Evolutionary conservation across 2,329 filamentous ascomycete species (phyloP).

Genomic region (Ramichloridium luteum): DNA sequence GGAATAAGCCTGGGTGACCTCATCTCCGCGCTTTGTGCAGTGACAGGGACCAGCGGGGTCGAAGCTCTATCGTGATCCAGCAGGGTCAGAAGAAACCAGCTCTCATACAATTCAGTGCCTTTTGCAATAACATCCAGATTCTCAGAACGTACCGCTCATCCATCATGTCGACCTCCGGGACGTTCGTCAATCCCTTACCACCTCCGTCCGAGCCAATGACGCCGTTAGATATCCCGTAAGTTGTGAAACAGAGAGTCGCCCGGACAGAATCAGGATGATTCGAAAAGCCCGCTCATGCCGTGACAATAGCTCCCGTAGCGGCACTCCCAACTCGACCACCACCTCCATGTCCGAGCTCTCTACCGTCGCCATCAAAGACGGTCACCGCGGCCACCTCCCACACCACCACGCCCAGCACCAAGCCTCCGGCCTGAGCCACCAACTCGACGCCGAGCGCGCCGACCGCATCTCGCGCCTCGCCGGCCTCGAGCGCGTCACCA

Average conservation of each 20-base stretch:
- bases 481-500: constrained; percentile 78
- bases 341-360: constrained; percentile 86
- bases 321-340: constrained; percentile 83
- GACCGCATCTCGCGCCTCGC: constrained; percentile 79
- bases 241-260: constrained; percentile 1
- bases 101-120: neutral
- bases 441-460: constrained; percentile 79
- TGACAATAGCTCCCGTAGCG: constrained; percentile 39
- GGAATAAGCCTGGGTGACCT: too few relatives aligned
- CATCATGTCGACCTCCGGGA: constrained; percentile 40
- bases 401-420: constrained; percentile 41
- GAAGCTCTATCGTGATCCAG: neutral
- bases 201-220: constrained; percentile 73
- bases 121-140: neutral
- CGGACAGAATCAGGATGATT: neutral
- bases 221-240: constrained; percentile 77
- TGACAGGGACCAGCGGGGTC: too few relatives aligned
- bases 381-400: constrained; percentile 69
- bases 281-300: constrained; percentile 4
- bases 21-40: too few relatives aligned
- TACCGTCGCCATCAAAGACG: constrained; percentile 92
- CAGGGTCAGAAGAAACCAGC: neutral
- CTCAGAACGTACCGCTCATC: constrained; percentile 1
- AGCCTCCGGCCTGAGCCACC: constrained; percentile 41
- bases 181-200: constrained; percentile 72